phyloP scores from a whole-genome alignment of 1,284 basidiomycete genomes.

The Gomphus sp. region DNA sequence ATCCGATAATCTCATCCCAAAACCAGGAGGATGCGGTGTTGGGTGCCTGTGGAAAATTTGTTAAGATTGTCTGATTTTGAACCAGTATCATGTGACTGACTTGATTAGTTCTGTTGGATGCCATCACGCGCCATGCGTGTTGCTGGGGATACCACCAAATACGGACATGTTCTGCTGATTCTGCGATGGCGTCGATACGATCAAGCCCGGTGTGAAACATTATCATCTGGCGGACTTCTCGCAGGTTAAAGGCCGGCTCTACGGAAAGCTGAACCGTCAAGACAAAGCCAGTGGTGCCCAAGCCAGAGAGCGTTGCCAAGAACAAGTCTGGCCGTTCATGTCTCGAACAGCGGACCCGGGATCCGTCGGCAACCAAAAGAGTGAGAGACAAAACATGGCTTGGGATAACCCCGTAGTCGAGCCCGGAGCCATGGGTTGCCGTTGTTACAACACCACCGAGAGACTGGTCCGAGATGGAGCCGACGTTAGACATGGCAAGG shows the following conservation, averaged over 20 bases:
- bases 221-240: constrained; percentile 65
- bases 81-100: constrained; percentile 34
- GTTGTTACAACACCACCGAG: constrained; percentile 92
- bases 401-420: constrained; percentile 75
- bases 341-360: constrained; percentile 60
- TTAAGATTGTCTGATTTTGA: constrained; percentile 24
- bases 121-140: constrained; percentile 64
- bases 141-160: constrained; percentile 93
- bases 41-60: constrained; percentile 30
- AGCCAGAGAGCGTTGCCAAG: constrained; percentile 84
- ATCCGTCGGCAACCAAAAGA: constrained; percentile 67
- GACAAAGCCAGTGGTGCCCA: constrained; percentile 91
- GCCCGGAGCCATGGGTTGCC: constrained; percentile 90
- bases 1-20: constrained; percentile 59
- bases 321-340: constrained; percentile 70
- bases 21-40: constrained; percentile 52
- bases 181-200: constrained; percentile 47
- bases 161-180: constrained; percentile 77
- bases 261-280: constrained; percentile 72
- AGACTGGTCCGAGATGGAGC: constrained; percentile 96
- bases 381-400: constrained; percentile 71
- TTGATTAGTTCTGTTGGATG: constrained; percentile 69
- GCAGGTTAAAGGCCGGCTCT: constrained; percentile 76
- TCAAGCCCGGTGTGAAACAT: constrained; percentile 56
- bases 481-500: constrained; percentile 87